These are phyloP conservation scores for Jackrogersella minutella DNA, from an alignment of 495 filamentous ascomycete genomes.

Conservation along the genomic window DNA sequence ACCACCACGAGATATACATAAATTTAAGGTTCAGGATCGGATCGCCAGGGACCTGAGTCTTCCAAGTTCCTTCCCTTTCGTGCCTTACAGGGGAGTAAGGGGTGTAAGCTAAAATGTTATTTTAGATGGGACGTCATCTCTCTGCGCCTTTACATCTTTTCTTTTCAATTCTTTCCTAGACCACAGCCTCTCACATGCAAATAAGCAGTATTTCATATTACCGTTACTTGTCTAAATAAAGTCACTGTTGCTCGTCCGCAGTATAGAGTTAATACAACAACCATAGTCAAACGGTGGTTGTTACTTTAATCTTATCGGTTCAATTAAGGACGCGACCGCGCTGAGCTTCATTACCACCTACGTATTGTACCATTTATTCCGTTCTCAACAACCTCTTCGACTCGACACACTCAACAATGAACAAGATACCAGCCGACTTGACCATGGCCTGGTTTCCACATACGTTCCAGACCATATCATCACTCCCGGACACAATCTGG, in stretches of 20 bases:
- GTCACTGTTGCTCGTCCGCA: not conserved
- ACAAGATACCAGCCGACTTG: constrained; percentile 26
- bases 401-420: constrained; percentile 21
- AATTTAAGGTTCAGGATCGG: constrained; percentile 17
- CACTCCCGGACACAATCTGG: constrained; percentile 35
- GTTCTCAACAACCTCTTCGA: not conserved
- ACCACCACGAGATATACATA: constrained; percentile 15
- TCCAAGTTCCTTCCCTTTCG: constrained; percentile 4
- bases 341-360: not conserved
- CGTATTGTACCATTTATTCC: not conserved
- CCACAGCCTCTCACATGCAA: not conserved
- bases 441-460: constrained; percentile 34
- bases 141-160: constrained; percentile 4
- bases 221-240: not conserved
- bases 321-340: constrained; percentile 25
- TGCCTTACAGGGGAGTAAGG: not conserved
- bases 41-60: constrained; percentile 25
- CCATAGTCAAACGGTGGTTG: constrained; percentile 13
- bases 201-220: not conserved
- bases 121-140: constrained; percentile 28
- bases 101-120: constrained; percentile 9
- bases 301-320: not conserved
- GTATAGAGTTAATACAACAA: not conserved
- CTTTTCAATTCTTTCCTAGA: not conserved
- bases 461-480: constrained; percentile 9